Base-by-base conservation (phyloP, 2,329 filamentous ascomycete species). In the Pyricularia grisea region DNA sequence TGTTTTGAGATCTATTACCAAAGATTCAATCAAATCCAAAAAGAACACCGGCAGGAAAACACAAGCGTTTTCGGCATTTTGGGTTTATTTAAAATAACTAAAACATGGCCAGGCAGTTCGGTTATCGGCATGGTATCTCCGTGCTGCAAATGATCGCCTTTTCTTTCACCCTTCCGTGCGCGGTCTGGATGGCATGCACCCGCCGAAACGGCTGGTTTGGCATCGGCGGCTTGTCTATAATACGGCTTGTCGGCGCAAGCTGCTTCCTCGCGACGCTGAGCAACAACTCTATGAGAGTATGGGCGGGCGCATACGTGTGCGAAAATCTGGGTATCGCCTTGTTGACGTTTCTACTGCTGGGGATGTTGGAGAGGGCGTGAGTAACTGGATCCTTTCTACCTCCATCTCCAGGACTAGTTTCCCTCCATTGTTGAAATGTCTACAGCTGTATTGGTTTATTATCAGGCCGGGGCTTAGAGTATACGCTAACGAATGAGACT, bases 101-200 rank as follows among this genome's bases (percentile, higher is more conserved):
- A 4, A 28, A 6, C n/a, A 67, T 67, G 66, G 20, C 50, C 1
- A 17, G 28, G 28, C 28, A 67, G 12, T 67, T 67, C 55, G 36
- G 55, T n/a, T 76, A 77, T 66, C 66, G 71, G 17, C 70, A 76
- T 65, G 74, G 74, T 28, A 74, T 77, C n/a, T 75, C 75, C 23
- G 75, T 75, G 66, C 71, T 76, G 5, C 75, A 77, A 68, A 73
- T 77, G 42, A 70, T 75, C 42, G 28, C 73, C 2, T 77, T 76
- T 42, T 73, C 75, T 4, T 68, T 75, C 27, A 71, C 74, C 20
- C 70, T 77, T 12, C 72, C 70, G 9, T 72, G 72, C 33, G 72
- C 71, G 1, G 20, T 76, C 31, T 31, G 25, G 30, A 72, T 76
- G 61, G 73, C 76, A 33, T 76, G 75, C 72, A 74, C 71, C 55